Conservation (phyloP, 2,329 filamentous ascomycete species). For the Microcyclosporella mali region DNA sequence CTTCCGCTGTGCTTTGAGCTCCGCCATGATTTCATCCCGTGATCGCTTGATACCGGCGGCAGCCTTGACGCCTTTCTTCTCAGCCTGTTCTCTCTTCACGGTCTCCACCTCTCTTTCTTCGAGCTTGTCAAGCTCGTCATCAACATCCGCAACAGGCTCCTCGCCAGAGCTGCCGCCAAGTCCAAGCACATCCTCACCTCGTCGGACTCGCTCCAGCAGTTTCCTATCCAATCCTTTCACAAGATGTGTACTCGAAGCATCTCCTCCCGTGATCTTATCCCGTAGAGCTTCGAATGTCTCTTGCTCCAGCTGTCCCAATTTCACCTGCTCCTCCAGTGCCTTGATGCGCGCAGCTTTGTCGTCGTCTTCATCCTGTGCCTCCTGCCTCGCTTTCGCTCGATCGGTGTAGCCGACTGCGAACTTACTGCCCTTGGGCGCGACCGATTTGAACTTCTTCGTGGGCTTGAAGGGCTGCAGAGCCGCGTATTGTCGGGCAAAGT, state of each 20-base stretch:
- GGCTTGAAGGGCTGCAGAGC: conserved; percentile 38
- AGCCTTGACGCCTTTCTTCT: conserved; percentile 48
- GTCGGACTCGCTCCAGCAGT: conserved; percentile 62
- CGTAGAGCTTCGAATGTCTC: conserved; percentile 69
- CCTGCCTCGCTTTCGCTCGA: conserved; percentile 59
- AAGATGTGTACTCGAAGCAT: conserved; percentile 72
- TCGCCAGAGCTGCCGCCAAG: conserved; percentile 28
- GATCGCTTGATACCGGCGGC: conserved; percentile 47
- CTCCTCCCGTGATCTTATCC: conserved; percentile 73
- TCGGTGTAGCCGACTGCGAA: conserved; percentile 78
- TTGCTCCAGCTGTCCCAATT: conserved; percentile 76
- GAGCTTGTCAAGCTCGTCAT: conserved; percentile 47
- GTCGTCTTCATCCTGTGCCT: conserved; percentile 46
- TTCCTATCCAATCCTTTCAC: conserved; percentile 89
- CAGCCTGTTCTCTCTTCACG: conserved; percentile 52
- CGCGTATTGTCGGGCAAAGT: conserved; percentile 73
- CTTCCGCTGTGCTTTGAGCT: conserved; percentile 51
- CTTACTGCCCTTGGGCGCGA: conserved; percentile 73
- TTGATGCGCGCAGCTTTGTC: conserved; percentile 62
- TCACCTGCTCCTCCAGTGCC: conserved; percentile 73
- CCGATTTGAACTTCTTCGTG: conserved; percentile 66
- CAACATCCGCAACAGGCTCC: conserved; percentile 28
- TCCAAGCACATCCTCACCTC: conserved; percentile 55
- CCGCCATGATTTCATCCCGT: conserved; percentile 54
- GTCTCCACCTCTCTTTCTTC: conserved; percentile 64